Base-by-base conservation (phyloP, 1,139 yeast species). In the Zygoascus meyerae region DNA sequence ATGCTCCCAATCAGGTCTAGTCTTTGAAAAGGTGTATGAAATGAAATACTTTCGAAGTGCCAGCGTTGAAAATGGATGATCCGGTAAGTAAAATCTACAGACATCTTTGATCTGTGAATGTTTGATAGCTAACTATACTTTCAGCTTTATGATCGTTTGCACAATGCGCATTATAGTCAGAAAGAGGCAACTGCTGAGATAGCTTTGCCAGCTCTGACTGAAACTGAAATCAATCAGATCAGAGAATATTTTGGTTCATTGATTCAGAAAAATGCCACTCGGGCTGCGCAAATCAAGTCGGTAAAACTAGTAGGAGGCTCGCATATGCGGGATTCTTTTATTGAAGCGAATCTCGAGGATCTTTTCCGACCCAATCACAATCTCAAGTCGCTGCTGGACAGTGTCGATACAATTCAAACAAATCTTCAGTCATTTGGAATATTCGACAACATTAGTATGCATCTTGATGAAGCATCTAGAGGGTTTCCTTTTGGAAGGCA, bases 301-400 rank as follows among this genome's bases (percentile, higher is more conserved):
- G 49, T 56, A 32, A 40, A 44, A 2, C 54, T 53, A 9, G 31
- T 36, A 15, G 54, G 59, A 17, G 51, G 52, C 12, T 56, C 57
- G 1, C 53, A 50, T 6, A 46, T 37, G 14, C 35, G 39, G 10
- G 44, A 42, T 10, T 39, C 44, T 14, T 57, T 55, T 35, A 36
- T 57, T 11, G 44, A 47, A 16, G 46, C 44, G 8, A 59, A 54
- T 31, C 30, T 57, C 11, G 42, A 46, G 16, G 58, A 58, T 2
- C 36, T 56, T 7, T 46, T 57, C 29, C 16, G 11, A 28, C 47
- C 52, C 12, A 37, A 44, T 7, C 45, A 43, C 34, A 45, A 34
- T 17, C 41, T 57, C 10, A 28, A 33, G 28, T 33, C 48, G 2
- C 39, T 52, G 10, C 35, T 55, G 30, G 34, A 36, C 6, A 44